Conservation (phyloP, 768 basidiomycete species). For the Tubosaeta sp. region DNA sequence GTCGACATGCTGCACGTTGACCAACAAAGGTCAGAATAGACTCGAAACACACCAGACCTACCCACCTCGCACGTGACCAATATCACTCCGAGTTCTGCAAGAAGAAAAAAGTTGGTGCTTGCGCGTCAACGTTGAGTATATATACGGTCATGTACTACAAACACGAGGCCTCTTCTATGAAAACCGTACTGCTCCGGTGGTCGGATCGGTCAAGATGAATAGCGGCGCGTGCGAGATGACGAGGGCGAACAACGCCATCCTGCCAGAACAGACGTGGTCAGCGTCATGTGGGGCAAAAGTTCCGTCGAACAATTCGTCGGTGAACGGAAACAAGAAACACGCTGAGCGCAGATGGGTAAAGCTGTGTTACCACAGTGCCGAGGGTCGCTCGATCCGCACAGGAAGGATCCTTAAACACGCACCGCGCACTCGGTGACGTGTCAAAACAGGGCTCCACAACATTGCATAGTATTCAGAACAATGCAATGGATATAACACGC, state of each 20-base stretch:
- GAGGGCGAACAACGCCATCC: constrained; percentile 32
- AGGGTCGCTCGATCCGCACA: constrained; percentile 13
- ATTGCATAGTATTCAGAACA: not conserved
- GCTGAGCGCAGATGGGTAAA: constrained; percentile 8
- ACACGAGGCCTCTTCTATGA: constrained; percentile 26
- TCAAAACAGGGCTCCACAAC: not conserved
- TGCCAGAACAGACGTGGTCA: constrained; percentile 28
- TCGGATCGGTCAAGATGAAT: constrained; percentile 30
- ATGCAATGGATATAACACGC: constrained; percentile 2
- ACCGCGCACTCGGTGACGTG: constrained; percentile 7
- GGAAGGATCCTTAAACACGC: constrained; percentile 11
- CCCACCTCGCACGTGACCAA: constrained; percentile 27
- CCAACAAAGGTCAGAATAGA: not conserved
- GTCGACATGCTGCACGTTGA: constrained; percentile 29
- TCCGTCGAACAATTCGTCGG: constrained; percentile 16
- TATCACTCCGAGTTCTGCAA: constrained; percentile 1
- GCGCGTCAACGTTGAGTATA: constrained; percentile 6
- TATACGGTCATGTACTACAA: constrained; percentile 9
- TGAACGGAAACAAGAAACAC: constrained; percentile 17
- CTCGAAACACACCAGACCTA: not conserved
- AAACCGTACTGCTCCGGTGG: constrained; percentile 29
- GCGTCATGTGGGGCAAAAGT: constrained; percentile 13
- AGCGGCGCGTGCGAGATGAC: constrained; percentile 30
- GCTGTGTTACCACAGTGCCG: constrained; percentile 20
- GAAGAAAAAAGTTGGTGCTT: too few species aligned